Percentiles rank a stretch among this genome's conserved stretches.
phyloP scores from a whole-genome alignment of 2,329 filamentous ascomycete species.

The Exophiala sp. region DNA sequence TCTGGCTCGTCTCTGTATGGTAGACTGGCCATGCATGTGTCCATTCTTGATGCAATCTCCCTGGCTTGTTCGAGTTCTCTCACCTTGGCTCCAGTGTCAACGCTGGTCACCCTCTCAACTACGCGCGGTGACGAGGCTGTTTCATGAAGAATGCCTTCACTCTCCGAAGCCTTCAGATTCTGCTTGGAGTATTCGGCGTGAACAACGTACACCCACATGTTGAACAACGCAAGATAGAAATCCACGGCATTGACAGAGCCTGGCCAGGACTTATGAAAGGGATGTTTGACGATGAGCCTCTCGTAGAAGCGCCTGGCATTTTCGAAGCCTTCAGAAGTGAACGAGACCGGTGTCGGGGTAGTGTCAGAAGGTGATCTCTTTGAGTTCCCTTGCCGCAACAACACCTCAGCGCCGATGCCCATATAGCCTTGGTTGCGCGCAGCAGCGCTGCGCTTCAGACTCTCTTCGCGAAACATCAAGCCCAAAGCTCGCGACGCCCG shows the following conservation, averaged over 20 bases:
- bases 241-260: slow-evolving; percentile 63
- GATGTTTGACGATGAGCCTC: slow-evolving; percentile 70
- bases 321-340: slow-evolving; percentile 51
- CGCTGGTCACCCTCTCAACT: background rate
- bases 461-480: slow-evolving; percentile 63
- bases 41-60: slow-evolving; percentile 65
- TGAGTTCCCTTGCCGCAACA: slow-evolving; percentile 54
- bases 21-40: slow-evolving; percentile 63
- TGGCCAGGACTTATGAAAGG: slow-evolving; percentile 62
- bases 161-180: slow-evolving; percentile 30
- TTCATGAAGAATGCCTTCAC: slow-evolving; percentile 35
- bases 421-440: slow-evolving; percentile 68
- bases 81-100: slow-evolving; percentile 25
- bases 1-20: slow-evolving; percentile 67
- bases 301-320: slow-evolving; percentile 70
- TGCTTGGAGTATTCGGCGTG: slow-evolving; percentile 57
- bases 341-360: slow-evolving; percentile 23
- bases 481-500: slow-evolving; percentile 73
- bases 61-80: slow-evolving; percentile 55
- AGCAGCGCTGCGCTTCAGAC: slow-evolving; percentile 60
- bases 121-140: background rate
- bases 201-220: slow-evolving; percentile 73
- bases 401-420: slow-evolving; percentile 79
- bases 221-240: slow-evolving; percentile 79
- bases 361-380: background rate